phyloP scores from a whole-genome alignment of 345 rosid genomes.

The Eucalyptus victrix region DNA sequence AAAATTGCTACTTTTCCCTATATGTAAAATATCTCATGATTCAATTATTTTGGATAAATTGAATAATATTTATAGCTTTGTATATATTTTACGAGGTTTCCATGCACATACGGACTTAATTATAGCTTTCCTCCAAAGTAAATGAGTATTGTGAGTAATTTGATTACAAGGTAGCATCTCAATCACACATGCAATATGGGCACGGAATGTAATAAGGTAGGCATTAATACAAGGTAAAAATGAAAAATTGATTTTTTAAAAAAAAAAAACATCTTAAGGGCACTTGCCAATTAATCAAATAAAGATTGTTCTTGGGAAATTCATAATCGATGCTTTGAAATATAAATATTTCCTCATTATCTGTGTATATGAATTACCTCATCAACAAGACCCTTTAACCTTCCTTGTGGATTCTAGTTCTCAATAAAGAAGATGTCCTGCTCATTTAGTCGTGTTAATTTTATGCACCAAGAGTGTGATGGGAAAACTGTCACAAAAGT shows the following conservation, averaged over 20 bases:
- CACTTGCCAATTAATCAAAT: not conserved
- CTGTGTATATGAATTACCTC: not conserved
- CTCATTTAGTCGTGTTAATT: not conserved
- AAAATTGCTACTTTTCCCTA: no score
- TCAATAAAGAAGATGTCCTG: not conserved
- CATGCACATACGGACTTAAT: not conserved
- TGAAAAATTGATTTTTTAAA: not conserved
- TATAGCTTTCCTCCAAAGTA: not conserved
- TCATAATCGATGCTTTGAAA: not conserved
- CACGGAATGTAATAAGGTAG: not conserved
- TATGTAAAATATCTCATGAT: not conserved
- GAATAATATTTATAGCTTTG: not conserved
- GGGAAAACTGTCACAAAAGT: no score
- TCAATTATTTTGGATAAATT: not conserved
- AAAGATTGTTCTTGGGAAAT: not conserved
- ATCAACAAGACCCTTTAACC: not conserved
- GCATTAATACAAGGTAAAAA: not conserved
- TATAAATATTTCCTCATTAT: not conserved
- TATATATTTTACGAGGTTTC: not conserved
- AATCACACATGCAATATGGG: not conserved
- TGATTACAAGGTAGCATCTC: not conserved
- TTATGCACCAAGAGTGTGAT: not conserved
- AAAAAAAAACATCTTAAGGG: not conserved
- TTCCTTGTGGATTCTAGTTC: not conserved
- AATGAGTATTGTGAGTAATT: not conserved